Conservation (phyloP, 306 rosid species). For the Pueraria montana region DNA sequence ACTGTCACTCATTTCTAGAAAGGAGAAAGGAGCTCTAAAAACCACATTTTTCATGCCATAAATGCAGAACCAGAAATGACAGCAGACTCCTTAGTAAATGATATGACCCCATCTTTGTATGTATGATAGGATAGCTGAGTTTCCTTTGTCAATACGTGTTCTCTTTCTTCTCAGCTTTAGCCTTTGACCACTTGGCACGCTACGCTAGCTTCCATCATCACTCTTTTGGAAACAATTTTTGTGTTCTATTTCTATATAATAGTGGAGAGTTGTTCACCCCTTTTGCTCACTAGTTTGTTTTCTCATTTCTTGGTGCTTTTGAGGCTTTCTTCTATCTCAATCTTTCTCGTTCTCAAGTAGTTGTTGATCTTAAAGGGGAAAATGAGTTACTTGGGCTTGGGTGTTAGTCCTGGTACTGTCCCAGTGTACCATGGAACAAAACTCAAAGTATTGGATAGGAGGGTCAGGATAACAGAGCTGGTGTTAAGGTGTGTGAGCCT, state of each 20-base stretch:
- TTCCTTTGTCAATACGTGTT: conserved; percentile 27
- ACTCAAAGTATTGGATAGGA: conserved; percentile 58
- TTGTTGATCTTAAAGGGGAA: conserved; percentile 31
- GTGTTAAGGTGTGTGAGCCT: conserved; percentile 70
- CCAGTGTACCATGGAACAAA: conserved; percentile 63
- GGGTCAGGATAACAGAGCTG: conserved; percentile 68
- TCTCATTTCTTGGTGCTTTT: neutral
- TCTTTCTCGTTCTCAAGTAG: neutral
- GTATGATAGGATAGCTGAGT: conserved; percentile 9
- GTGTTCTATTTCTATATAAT: conserved; percentile 8
- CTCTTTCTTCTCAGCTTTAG: conserved; percentile 28
- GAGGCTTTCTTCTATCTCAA: neutral
- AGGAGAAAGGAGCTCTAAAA: conserved; percentile 5
- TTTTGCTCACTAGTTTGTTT: neutral
- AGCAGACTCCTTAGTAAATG: conserved; percentile 35
- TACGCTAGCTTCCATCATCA: conserved; percentile 39
- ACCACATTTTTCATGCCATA: conserved; percentile 28
- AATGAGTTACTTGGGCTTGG: conserved; percentile 81
- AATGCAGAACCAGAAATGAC: conserved; percentile 47
- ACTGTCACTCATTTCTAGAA: conserved; percentile 44
- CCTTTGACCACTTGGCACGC: conserved; percentile 55
- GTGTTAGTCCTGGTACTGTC: conserved; percentile 79
- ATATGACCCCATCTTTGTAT: neutral
- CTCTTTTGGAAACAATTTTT: conserved; percentile 28
- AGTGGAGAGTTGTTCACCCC: conserved; percentile 9